Percentiles rank a stretch among this genome's conserved stretches.
Conservation (phyloP, 208 protist genomes). For the Histomonas meleagridis region DNA sequence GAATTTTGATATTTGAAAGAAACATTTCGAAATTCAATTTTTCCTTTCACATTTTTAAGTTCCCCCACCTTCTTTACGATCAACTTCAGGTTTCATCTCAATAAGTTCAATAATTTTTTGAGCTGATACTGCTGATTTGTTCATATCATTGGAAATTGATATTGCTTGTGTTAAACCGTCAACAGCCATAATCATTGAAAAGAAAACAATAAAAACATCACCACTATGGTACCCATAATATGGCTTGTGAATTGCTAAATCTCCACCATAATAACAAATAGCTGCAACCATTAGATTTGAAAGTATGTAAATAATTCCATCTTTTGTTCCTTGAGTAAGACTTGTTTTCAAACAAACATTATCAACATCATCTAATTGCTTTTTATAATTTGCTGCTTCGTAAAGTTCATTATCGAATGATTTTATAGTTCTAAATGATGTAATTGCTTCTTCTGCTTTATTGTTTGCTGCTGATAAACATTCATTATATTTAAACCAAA, state of each 20-base stretch:
- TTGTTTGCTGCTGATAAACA: neutral
- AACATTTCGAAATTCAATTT: neutral
- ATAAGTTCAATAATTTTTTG: neutral
- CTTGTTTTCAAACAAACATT: neutral
- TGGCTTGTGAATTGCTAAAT: neutral
- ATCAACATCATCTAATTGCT: neutral
- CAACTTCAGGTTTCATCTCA: neutral
- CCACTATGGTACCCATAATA: neutral
- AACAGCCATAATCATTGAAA: neutral
- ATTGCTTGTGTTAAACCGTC: neutral
- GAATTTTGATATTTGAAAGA: neutral
- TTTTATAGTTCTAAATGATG: neutral
- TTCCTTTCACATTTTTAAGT: neutral
- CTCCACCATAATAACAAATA: neutral
- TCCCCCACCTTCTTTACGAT: neutral
- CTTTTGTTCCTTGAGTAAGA: neutral
- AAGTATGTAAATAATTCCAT: neutral
- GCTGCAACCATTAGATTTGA: neutral
- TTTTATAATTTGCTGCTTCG: neutral
- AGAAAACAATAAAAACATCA: neutral
- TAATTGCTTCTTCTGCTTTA: constrained; percentile 17
- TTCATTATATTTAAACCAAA: neutral
- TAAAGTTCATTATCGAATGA: neutral
- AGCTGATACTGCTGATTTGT: neutral
- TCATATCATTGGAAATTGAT: neutral